These are phyloP conservation scores for Alternaria infectoria DNA, from an alignment of 2,329 filamentous ascomycete genomes.

Conservation along the genomic window DNA sequence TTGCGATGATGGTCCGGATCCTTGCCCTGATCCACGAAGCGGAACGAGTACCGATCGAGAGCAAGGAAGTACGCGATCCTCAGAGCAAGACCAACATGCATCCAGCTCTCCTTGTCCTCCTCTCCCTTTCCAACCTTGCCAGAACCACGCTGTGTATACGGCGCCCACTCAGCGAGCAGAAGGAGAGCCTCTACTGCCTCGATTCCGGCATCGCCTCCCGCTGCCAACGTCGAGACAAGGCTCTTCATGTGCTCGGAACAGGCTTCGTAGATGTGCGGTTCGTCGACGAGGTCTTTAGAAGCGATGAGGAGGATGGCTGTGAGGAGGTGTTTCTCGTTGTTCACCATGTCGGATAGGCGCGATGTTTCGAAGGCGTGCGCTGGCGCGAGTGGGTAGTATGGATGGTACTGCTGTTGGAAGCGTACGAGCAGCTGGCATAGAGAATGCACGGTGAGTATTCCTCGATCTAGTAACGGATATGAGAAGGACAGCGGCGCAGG, in stretches of 20 bases:
- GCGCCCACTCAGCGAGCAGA: slow-evolving; percentile 75
- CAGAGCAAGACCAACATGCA: slow-evolving; percentile 75
- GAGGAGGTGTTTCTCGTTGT: slow-evolving; percentile 69
- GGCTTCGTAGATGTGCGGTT: slow-evolving; percentile 67
- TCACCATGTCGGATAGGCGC: slow-evolving; percentile 62
- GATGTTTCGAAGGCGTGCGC: slow-evolving; percentile 63
- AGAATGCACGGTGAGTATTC: slow-evolving; percentile 52
- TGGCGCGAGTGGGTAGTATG: slow-evolving; percentile 72
- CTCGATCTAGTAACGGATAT: slow-evolving; percentile 52
- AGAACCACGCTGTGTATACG: slow-evolving; percentile 67
- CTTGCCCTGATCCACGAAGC: slow-evolving; percentile 65
- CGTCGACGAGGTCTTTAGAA: slow-evolving; percentile 71
- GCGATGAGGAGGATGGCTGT: slow-evolving; percentile 74
- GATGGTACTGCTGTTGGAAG: slow-evolving; percentile 71
- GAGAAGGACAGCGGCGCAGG: slow-evolving; percentile 47
- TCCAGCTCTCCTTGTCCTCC: slow-evolving; percentile 77
- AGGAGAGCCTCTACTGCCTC: slow-evolving; percentile 74
- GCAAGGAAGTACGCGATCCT: slow-evolving; percentile 73
- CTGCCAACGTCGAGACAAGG: slow-evolving; percentile 70
- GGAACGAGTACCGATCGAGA: slow-evolving; percentile 71
- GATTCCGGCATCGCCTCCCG: slow-evolving; percentile 70
- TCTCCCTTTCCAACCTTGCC: slow-evolving; percentile 72
- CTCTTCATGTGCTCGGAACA: slow-evolving; percentile 74
- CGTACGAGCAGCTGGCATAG: slow-evolving; percentile 62
- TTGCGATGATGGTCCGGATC: slow-evolving; percentile 67